These are phyloP conservation scores for Termitomyces sp. DNA, from an alignment of 768 basidiomycete genomes.

Conservation along the genomic window DNA sequence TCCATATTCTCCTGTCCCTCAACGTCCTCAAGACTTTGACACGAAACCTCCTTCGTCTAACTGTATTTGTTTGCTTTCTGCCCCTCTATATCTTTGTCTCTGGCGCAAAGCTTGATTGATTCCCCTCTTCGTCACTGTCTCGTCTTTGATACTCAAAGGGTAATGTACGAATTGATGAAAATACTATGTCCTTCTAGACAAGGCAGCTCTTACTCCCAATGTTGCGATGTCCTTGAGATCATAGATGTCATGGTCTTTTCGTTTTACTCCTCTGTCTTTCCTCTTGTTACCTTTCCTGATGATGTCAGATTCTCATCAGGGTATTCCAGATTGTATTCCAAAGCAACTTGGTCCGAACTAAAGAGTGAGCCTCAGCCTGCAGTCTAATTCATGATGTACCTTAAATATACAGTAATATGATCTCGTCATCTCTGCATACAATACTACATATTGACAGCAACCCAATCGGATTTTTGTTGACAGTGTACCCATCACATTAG, in stretches of 20 bases:
- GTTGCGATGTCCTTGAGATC: background rate
- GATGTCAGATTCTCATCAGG: background rate
- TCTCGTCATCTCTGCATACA: too few relatives aligned
- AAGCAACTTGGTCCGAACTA: too few relatives aligned
- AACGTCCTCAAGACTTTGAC: background rate
- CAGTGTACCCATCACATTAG: background rate
- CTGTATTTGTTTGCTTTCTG: background rate
- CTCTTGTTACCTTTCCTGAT: background rate
- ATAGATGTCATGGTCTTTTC: background rate
- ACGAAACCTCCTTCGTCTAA: background rate
- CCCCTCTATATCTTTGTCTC: background rate
- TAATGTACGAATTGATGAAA: slow-evolving; percentile 23
- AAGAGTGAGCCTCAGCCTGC: too few relatives aligned
- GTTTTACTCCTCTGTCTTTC: background rate
- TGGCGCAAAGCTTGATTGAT: background rate
- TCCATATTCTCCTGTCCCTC: background rate
- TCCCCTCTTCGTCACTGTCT: background rate
- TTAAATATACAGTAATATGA: too few relatives aligned
- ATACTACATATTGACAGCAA: too few relatives aligned
- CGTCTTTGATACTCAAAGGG: slow-evolving; percentile 14
- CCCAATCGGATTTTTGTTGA: too few relatives aligned
- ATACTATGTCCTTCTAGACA: slow-evolving; percentile 3
- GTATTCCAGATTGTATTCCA: too few relatives aligned
- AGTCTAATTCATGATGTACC: too few relatives aligned
- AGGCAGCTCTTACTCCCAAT: background rate